A percentile compares a stretch with the other conserved stretches of the same genome.
Conservation (phyloP, 2,329 filamentous ascomycete species). For the Colletotrichum sp. region DNA sequence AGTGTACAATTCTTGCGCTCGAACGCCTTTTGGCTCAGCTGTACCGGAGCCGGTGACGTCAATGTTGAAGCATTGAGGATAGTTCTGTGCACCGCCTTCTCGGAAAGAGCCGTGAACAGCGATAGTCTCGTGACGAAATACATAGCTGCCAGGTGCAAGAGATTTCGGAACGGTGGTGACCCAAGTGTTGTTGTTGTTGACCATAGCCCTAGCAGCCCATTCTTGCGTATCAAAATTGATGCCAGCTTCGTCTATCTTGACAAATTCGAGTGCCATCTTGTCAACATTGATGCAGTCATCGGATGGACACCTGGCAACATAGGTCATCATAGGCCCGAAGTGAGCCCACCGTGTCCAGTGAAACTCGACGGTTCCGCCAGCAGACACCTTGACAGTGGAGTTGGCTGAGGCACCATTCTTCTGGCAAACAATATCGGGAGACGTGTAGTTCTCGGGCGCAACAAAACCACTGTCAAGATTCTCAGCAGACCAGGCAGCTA, state of each 20-base stretch:
- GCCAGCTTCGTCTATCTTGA: background rate
- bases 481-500: background rate
- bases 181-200: background rate
- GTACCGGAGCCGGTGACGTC: background rate
- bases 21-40: accelerated
- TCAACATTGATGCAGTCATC: background rate
- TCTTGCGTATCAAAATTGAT: background rate
- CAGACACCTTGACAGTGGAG: background rate
- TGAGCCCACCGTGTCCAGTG: background rate
- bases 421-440: background rate
- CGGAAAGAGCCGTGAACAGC: background rate
- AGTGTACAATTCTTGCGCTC: background rate
- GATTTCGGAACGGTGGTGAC: background rate
- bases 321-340: background rate
- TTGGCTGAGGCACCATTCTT: background rate
- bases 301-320: background rate
- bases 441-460: background rate
- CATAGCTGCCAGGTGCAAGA: background rate
- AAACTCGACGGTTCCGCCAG: background rate
- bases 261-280: background rate
- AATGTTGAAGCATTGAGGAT: background rate
- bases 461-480: background rate
- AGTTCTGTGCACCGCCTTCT: background rate
- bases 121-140: background rate
- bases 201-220: background rate